These are phyloP conservation scores for Aegle marmelos DNA, from an alignment of 345 rosid species.

Conservation along the genomic window DNA sequence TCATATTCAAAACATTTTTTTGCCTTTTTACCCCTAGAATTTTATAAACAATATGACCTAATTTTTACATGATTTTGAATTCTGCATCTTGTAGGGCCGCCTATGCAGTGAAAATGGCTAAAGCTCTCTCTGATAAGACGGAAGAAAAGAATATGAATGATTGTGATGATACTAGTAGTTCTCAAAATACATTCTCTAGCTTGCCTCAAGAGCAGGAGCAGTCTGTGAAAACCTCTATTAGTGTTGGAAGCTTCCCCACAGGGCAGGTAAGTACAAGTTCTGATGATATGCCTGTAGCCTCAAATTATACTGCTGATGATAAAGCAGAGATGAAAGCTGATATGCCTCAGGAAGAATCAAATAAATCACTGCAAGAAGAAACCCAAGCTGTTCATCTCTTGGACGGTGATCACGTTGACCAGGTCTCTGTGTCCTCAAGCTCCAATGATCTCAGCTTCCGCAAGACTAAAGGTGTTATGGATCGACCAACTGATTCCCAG, in stretches of 20 bases:
- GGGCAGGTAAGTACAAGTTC: constrained; percentile 85
- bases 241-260: constrained; percentile 87
- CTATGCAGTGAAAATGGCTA: constrained; percentile 83
- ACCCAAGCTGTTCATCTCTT: constrained; percentile 41
- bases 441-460: constrained; percentile 48
- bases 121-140: constrained; percentile 61
- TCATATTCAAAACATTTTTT: constrained; percentile 9
- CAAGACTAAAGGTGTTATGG: constrained; percentile 31
- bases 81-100: constrained; percentile 63
- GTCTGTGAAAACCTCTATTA: constrained; percentile 78
- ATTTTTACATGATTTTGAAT: constrained; percentile 9
- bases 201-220: constrained; percentile 83
- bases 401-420: constrained; percentile 48
- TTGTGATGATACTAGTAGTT: constrained; percentile 65
- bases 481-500: constrained; percentile 57
- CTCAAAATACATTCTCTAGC: constrained; percentile 79
- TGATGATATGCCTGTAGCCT: constrained; percentile 54
- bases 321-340: constrained; percentile 41
- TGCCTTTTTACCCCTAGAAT: constrained; percentile 4
- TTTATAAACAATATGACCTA: constrained; percentile 3
- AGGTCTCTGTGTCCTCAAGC: constrained; percentile 49
- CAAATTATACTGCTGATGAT: constrained; percentile 44
- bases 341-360: constrained; percentile 44
- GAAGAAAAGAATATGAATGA: constrained; percentile 86
- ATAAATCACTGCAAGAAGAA: constrained; percentile 42